Evolutionary conservation across 2,329 filamentous ascomycete genomes (phyloP), one percentile per base, ranked within the genome.

Genomic region (Beauveria sp.): DNA sequence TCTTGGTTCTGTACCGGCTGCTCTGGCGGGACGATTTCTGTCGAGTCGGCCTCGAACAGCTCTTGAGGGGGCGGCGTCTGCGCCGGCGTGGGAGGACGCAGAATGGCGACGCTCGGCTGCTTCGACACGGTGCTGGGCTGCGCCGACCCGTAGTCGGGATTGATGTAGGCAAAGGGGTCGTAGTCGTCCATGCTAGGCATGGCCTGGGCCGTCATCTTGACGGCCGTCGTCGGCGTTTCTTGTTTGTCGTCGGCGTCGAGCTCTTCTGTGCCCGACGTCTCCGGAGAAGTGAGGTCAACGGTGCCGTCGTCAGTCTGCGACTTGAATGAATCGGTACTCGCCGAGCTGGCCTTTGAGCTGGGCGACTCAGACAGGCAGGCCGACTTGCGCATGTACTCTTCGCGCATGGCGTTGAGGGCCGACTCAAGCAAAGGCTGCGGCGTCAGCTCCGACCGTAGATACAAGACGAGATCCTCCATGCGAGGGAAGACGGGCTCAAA

Each of bases 381-480:
- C 3, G 59, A 55, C 37, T 61, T 61, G 44, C 59, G 44, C 30
- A 56, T 51, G 44, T 40, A 30, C n/a, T 61, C 61, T 37, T 62
- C 50, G 2, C 73, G 75, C 64, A 84, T 81, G 2, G 77, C 76
- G 30, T 73, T 70, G 37, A 85, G 72, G 18, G 80, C 75, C 1
- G 74, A 74, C 24, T 80, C 77, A 1, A 86, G 69, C 0, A 79
- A 67, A 2, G 69, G 62, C 62, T 82, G 75, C 0, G 69, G 67
- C 1, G 71, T 69, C 14, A 53, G 50, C 2, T 77, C 76, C 9
- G 78, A 75, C 16, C 77, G 79, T 60, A 87, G 78, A 51, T 82
- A 75, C 26, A 88, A 73, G 2, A 86, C 75, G 1, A 86, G 67
- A 63, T 87, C 81, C 66, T 87, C 85, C 0, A 75, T 66, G 47